These are phyloP conservation scores for Lunularia cruciata DNA, from an alignment of 225 moss, liverwort and hornwort species.

Conservation along the genomic window DNA sequence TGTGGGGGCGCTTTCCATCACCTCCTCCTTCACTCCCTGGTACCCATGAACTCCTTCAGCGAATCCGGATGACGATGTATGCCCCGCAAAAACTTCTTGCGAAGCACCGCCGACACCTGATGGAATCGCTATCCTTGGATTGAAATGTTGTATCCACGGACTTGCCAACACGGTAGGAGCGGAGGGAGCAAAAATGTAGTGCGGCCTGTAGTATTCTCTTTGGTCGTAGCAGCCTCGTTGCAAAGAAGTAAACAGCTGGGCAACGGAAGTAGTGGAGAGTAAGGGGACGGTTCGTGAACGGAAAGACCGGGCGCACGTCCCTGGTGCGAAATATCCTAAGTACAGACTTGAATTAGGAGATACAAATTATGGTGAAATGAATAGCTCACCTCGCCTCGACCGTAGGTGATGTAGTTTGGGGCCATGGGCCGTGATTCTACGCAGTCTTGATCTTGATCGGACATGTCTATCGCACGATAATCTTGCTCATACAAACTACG, in stretches of 20 bases:
- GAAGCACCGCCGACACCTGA: neutral
- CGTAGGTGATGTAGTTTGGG: conserved; percentile 16
- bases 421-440: conserved; percentile 47
- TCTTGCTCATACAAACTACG: conserved; percentile 44
- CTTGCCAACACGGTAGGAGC: conserved; percentile 31
- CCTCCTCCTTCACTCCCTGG: conserved; percentile 27
- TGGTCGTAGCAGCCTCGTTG: conserved; percentile 49
- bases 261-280: neutral
- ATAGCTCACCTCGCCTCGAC: conserved; percentile 30
- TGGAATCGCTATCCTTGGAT: conserved; percentile 18
- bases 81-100: conserved; percentile 20
- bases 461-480: conserved; percentile 21
- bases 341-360: too few relatives aligned
- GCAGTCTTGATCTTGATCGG: conserved; percentile 44
- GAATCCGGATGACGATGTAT: conserved; percentile 3
- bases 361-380: neutral
- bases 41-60: conserved; percentile 14
- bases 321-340: too few relatives aligned
- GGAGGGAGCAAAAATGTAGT: conserved; percentile 25
- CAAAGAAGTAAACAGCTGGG: conserved; percentile 45
- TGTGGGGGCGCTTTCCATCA: conserved; percentile 34
- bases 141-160: conserved; percentile 55
- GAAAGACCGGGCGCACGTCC: neutral
- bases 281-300: neutral
- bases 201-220: conserved; percentile 46